phyloP scores from a whole-genome alignment of 768 basidiomycete genomes.

The Xerocomellus dryophilus region DNA sequence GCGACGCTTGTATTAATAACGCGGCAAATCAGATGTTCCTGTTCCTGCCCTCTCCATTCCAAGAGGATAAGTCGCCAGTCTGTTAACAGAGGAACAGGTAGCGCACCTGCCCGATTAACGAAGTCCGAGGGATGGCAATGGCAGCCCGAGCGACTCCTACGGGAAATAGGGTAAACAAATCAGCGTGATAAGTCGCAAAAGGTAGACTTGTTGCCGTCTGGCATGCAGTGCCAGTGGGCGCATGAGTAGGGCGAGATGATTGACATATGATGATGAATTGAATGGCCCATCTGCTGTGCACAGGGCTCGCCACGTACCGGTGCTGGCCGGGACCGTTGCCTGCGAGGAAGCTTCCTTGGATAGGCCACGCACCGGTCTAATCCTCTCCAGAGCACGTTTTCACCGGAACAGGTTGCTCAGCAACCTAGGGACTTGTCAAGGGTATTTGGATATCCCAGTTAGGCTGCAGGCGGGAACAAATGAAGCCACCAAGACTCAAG shows the following conservation, averaged over 20 bases:
- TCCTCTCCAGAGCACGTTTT: not conserved
- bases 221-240: not conserved
- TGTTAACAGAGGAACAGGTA: not conserved
- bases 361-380: not conserved
- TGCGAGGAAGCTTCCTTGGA: conserved; percentile 9
- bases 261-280: not conserved
- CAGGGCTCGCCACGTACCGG: conserved; percentile 12
- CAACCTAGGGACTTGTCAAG: not conserved
- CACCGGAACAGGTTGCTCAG: not conserved
- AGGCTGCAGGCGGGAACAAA: not conserved
- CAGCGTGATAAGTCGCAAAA: not conserved
- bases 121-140: conserved; percentile 4
- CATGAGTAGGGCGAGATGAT: no score
- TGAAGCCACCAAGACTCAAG: not conserved
- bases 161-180: not conserved
- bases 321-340: conserved; percentile 8
- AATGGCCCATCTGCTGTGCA: not conserved
- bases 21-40: conserved; percentile 3
- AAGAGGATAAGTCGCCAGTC: not conserved
- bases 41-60: not conserved
- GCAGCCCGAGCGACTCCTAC: not conserved
- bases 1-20: not conserved
- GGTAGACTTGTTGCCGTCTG: not conserved
- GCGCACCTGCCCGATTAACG: not conserved
- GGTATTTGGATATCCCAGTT: not conserved